Conservation (phyloP, 2,329 filamentous ascomycete genomes). For the Paracamarosporium sp. region DNA sequence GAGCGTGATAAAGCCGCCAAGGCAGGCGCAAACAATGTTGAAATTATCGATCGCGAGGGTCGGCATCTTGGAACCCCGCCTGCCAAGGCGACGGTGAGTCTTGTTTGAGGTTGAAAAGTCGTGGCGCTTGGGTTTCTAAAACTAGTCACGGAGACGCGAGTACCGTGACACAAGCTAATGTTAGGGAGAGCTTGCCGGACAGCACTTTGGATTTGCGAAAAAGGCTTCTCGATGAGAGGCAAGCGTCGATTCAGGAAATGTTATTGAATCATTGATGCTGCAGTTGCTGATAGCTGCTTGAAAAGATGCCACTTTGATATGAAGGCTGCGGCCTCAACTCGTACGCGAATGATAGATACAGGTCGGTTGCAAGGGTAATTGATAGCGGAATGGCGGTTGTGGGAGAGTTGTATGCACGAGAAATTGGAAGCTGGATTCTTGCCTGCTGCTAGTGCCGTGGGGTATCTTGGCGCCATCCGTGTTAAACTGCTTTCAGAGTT, state of each 20-base stretch:
- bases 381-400: background rate
- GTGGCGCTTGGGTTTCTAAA: background rate
- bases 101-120: background rate
- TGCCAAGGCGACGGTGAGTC: slow-evolving; percentile 13
- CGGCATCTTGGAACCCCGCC: slow-evolving; percentile 55
- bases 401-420: background rate
- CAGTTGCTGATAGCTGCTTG: background rate
- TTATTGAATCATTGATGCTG: slow-evolving; percentile 41
- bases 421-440: too few species aligned
- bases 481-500: too few species aligned
- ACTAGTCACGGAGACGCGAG: background rate
- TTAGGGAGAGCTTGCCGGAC: slow-evolving; percentile 20
- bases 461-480: background rate
- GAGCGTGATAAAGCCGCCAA: slow-evolving; percentile 88
- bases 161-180: slow-evolving; percentile 12
- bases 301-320: slow-evolving; percentile 12
- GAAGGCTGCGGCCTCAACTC: background rate
- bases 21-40: slow-evolving; percentile 80
- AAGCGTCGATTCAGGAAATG: slow-evolving; percentile 16
- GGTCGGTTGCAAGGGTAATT: background rate
- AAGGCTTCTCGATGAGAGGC: background rate
- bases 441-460: background rate
- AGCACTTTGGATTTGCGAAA: background rate
- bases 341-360: background rate
- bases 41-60: slow-evolving; percentile 74